phyloP scores from a whole-genome alignment of 2,329 filamentous ascomycete species.

The Emericellopsis cladophorae region DNA sequence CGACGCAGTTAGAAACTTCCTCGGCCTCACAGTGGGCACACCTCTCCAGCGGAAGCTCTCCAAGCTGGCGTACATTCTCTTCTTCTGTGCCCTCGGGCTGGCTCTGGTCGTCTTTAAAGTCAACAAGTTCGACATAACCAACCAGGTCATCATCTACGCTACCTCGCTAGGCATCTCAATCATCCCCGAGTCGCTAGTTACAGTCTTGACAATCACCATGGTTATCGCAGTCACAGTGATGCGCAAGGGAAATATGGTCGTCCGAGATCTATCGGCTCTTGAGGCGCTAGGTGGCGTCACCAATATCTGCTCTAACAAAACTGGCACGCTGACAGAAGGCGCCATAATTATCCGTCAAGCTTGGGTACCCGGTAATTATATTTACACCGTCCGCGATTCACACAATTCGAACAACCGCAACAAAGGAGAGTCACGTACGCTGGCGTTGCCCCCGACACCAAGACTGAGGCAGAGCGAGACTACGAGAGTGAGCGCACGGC shows the following conservation, averaged over 20 bases:
- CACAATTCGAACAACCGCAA: constrained; percentile 50
- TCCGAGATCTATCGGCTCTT: constrained; percentile 52
- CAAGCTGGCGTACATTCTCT: constrained; percentile 64
- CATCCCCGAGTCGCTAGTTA: constrained; percentile 52
- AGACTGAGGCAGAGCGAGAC: constrained; percentile 29
- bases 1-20: constrained; percentile 41
- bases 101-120: constrained; percentile 46
- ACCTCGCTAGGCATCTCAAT: constrained; percentile 48
- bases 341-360: constrained; percentile 59
- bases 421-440: constrained; percentile 39
- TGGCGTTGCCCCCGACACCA: constrained; percentile 18
- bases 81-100: constrained; percentile 51
- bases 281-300: constrained; percentile 61
- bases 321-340: constrained; percentile 55
- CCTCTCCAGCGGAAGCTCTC: constrained; percentile 69
- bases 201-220: constrained; percentile 62
- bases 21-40: constrained; percentile 54
- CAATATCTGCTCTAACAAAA: constrained; percentile 64
- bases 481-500: constrained; percentile 48
- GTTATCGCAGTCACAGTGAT: constrained; percentile 52
- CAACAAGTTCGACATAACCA: constrained; percentile 36
- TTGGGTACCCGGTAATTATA: constrained; percentile 45
- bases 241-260: constrained; percentile 51
- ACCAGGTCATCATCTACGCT: constrained; percentile 44
- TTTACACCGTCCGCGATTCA: constrained; percentile 48